phyloP scores from a whole-genome alignment of 345 rosid species.

The Rhodamnia argentea region DNA sequence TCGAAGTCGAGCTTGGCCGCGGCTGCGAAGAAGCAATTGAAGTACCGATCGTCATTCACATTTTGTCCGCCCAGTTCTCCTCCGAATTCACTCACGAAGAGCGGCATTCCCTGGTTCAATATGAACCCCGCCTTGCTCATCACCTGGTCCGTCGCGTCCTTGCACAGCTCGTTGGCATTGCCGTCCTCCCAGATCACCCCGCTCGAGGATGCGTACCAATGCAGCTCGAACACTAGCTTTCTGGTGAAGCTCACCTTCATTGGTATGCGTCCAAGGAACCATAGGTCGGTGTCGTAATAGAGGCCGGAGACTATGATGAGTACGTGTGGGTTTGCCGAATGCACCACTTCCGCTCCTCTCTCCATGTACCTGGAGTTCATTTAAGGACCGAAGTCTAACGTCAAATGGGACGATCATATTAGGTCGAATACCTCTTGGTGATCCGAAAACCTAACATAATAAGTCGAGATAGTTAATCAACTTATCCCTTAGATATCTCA shows the following conservation, averaged over 20 bases:
- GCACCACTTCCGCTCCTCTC: slow-evolving; percentile 79
- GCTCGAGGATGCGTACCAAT: slow-evolving; percentile 60
- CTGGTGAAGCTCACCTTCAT: slow-evolving; percentile 34
- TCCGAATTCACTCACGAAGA: slow-evolving; percentile 73
- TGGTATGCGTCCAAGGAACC: slow-evolving; percentile 35
- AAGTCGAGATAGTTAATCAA: not conserved
- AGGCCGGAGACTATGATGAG: slow-evolving; percentile 79
- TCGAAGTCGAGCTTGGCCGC: slow-evolving; percentile 77
- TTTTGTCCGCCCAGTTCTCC: slow-evolving; percentile 51
- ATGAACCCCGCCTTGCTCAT: slow-evolving; percentile 45
- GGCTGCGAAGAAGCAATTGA: slow-evolving; percentile 53
- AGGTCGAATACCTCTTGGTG: not conserved
- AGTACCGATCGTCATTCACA: slow-evolving; percentile 41
- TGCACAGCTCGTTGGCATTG: slow-evolving; percentile 61
- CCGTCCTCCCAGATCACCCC: slow-evolving; percentile 53
- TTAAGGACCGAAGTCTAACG: not conserved
- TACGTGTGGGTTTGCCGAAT: slow-evolving; percentile 56
- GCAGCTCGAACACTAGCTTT: slow-evolving; percentile 72
- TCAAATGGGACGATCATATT: not conserved
- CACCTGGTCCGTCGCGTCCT: slow-evolving; percentile 29
- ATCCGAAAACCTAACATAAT: not conserved
- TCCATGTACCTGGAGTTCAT: slow-evolving; percentile 48
- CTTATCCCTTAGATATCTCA: not conserved
- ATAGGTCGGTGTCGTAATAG: slow-evolving; percentile 45
- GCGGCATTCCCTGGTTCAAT: slow-evolving; percentile 36